phyloP scores from a whole-genome alignment of 495 filamentous ascomycete genomes.

The Aspergillus steynii region DNA sequence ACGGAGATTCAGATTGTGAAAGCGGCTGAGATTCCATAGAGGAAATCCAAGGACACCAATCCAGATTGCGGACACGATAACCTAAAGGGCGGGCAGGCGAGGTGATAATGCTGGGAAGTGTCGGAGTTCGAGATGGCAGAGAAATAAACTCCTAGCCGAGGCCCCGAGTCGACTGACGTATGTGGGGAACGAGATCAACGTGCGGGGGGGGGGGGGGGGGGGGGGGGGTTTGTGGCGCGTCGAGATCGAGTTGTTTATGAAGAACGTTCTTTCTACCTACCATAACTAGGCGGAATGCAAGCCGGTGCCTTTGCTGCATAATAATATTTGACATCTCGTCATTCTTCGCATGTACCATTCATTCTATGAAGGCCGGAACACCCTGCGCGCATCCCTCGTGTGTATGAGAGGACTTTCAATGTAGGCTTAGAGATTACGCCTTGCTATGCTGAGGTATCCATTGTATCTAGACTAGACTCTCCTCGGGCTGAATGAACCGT shows the following conservation, averaged over 20 bases:
- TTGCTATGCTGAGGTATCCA: conserved; percentile 35
- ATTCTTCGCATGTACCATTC: too few relatives aligned
- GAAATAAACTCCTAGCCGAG: not conserved
- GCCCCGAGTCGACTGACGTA: not conserved
- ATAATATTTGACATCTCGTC: too few relatives aligned
- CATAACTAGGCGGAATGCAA: too few relatives aligned
- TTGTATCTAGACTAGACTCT: conserved; percentile 21
- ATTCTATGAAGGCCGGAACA: too few relatives aligned
- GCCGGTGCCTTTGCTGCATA: too few relatives aligned
- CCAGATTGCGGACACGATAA: not conserved
- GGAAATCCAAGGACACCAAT: not conserved
- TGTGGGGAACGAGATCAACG: not conserved
- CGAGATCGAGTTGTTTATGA: too few relatives aligned
- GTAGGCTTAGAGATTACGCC: not conserved
- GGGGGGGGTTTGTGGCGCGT: too few relatives aligned
- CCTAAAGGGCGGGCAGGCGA: not conserved
- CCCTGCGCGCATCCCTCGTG: too few relatives aligned
- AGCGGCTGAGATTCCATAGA: not conserved
- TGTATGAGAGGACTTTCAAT: not conserved
- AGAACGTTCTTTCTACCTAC: too few relatives aligned
- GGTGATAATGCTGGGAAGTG: too few relatives aligned
- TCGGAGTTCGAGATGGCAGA: not conserved
- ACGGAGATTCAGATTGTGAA: not conserved
- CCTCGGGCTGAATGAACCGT: conserved; percentile 9
- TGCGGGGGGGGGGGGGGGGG: too few relatives aligned